Evolutionary conservation across 2,329 filamentous ascomycete species (phyloP).

Genomic region (Botrytis pseudocinerea): DNA sequence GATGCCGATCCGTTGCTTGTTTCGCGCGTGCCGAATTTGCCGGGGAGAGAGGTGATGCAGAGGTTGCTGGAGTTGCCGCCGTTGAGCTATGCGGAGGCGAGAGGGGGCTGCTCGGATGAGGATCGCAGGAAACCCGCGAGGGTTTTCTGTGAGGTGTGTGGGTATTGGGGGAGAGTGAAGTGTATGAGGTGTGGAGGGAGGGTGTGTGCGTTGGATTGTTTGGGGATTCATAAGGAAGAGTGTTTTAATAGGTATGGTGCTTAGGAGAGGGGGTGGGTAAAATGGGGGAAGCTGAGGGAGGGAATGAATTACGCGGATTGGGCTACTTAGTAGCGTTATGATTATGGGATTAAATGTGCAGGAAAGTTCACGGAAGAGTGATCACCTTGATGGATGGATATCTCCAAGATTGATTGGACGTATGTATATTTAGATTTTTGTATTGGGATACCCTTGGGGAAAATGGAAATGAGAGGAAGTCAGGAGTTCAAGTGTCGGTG

Average conservation of each 20-base stretch:
- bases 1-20: conserved; percentile 60
- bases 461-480: not conserved
- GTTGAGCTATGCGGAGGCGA: conserved; percentile 66
- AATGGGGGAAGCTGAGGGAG: rapidly evolving
- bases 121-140: conserved; percentile 56
- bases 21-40: conserved; percentile 58
- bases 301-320: no score
- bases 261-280: not conserved
- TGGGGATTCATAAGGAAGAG: conserved; percentile 71
- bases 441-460: not conserved
- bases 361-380: not conserved
- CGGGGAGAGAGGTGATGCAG: conserved; percentile 62
- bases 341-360: no score
- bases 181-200: conserved; percentile 77
- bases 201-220: conserved; percentile 75
- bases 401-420: not conserved
- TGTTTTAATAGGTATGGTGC: conserved; percentile 65
- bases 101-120: conserved; percentile 48
- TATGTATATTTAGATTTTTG: not conserved
- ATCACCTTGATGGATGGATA: not conserved
- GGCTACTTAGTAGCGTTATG: no score
- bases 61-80: conserved; percentile 64
- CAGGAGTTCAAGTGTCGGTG: not conserved
- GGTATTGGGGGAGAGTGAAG: conserved; percentile 76
- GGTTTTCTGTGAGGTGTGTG: conserved; percentile 75